These are phyloP conservation scores for Solanum corneliomulleri DNA, from an alignment of 257 asterid genomes.

Conservation along the genomic window DNA sequence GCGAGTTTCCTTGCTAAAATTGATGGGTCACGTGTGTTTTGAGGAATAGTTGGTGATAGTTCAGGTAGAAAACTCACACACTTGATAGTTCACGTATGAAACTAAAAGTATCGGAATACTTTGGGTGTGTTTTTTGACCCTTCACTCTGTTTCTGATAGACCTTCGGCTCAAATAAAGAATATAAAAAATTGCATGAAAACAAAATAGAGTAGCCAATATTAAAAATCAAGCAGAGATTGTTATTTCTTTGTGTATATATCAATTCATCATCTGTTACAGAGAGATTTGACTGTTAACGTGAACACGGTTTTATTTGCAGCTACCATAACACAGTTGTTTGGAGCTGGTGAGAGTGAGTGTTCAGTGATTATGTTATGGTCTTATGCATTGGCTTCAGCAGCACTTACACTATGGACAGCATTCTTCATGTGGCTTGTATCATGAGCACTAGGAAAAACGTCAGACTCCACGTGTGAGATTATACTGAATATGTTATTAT, in stretches of 20 bases:
- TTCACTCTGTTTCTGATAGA: neutral
- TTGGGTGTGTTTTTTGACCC: neutral
- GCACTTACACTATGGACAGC: constrained; percentile 66
- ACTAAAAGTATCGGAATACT: neutral
- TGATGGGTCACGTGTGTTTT: no score
- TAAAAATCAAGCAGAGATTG: neutral
- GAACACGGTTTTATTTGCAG: neutral
- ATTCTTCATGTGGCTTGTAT: constrained; percentile 48
- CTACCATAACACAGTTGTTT: constrained; percentile 61
- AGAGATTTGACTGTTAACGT: neutral
- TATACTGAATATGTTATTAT: no score
- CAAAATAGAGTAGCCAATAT: neutral
- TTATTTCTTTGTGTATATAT: neutral
- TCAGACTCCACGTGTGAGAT: no score
- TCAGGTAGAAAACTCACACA: neutral
- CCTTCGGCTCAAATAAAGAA: neutral
- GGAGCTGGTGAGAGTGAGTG: constrained; percentile 74
- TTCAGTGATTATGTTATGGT: constrained; percentile 50
- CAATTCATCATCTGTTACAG: neutral
- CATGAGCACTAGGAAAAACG: constrained; percentile 3
- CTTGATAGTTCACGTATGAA: neutral
- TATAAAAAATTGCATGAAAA: neutral
- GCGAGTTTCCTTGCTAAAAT: neutral
- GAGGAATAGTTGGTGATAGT: neutral
- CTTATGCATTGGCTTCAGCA: constrained; percentile 51